A percentile compares a stretch with the other conserved stretches of the same genome.
These are phyloP conservation scores for Blastocystis sp. DNA, from an alignment of 352 stramenopile species.

Conservation along the genomic window DNA sequence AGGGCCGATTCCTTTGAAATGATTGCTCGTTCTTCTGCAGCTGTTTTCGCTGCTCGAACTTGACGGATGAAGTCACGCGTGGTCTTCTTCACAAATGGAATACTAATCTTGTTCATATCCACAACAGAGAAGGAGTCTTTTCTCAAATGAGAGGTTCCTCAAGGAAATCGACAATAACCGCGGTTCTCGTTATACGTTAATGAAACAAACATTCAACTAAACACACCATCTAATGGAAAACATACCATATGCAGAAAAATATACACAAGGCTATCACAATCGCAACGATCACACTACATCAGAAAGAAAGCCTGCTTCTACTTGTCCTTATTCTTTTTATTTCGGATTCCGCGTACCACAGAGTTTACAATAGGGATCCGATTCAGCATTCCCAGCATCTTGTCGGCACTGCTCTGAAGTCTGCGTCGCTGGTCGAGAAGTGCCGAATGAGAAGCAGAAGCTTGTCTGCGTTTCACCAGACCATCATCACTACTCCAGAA, in stretches of 20 bases:
- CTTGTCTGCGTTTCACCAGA: not conserved
- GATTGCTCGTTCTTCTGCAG: slow-evolving; percentile 92
- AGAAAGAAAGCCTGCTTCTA: not conserved
- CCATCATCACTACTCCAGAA: not conserved
- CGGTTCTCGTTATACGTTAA: not conserved
- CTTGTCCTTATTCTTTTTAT: not conserved
- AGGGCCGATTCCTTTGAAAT: slow-evolving; percentile 97
- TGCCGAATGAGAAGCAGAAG: not conserved
- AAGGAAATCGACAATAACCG: not conserved
- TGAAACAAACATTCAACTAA: not conserved
- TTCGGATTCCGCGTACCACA: not conserved
- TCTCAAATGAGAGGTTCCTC: not conserved
- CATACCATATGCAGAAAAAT: not conserved
- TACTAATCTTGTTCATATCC: slow-evolving; percentile 55
- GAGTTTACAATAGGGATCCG: not conserved
- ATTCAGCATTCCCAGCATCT: not conserved
- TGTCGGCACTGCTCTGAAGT: not conserved
- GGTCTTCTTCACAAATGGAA: slow-evolving; percentile 59
- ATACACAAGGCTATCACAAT: not conserved
- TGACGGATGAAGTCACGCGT: slow-evolving; percentile 55
- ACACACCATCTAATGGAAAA: not conserved
- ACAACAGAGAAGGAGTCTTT: not conserved
- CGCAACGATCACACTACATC: not conserved
- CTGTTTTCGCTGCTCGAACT: slow-evolving; percentile 66
- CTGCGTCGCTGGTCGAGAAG: not conserved